A percentile compares a stretch with the other conserved stretches of the same genome.
Conservation (phyloP, 2,329 filamentous ascomycete species). For the Seiridium cupressi region DNA sequence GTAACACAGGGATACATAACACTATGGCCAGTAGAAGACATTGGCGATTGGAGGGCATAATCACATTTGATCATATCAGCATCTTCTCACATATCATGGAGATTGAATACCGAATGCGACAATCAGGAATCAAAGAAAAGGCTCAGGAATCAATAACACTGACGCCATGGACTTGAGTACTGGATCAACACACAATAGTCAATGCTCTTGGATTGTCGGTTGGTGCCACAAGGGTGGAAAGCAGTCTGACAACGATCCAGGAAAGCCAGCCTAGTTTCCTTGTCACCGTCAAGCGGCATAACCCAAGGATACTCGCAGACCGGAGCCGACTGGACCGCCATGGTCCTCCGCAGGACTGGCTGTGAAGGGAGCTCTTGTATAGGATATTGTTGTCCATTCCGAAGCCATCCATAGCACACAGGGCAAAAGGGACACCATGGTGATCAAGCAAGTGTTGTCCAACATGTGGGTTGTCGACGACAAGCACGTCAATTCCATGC, state of each 20-base stretch:
- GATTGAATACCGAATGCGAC: slow-evolving; percentile 44
- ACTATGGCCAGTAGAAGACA: no score
- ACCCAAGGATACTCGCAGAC: slow-evolving; percentile 58
- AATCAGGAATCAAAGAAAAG: slow-evolving; percentile 46
- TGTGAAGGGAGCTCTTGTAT: slow-evolving; percentile 30
- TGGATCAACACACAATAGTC: slow-evolving; percentile 47
- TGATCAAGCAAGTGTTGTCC: slow-evolving; percentile 65
- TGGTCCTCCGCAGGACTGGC: slow-evolving; percentile 31
- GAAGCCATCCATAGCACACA: slow-evolving; percentile 39
- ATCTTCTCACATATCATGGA: slow-evolving; percentile 49
- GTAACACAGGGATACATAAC: no score
- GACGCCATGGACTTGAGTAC: slow-evolving; percentile 47
- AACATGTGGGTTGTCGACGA: slow-evolving; percentile 59
- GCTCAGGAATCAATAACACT: slow-evolving; percentile 48
- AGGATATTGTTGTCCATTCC: slow-evolving; percentile 40
- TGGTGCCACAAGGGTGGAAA: slow-evolving; percentile 53
- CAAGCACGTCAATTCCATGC: slow-evolving; percentile 47
- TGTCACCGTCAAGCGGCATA: slow-evolving; percentile 55
- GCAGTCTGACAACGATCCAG: slow-evolving; percentile 59
- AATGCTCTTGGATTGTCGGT: slow-evolving; percentile 43
- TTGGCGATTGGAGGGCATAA: no score
- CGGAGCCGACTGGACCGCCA: slow-evolving; percentile 36
- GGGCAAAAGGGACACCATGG: slow-evolving; percentile 50
- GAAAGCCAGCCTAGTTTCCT: slow-evolving; percentile 54
- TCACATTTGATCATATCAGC: slow-evolving; percentile 20